Base-by-base conservation (phyloP, 2,329 filamentous ascomycete genomes). In the Aspergillus sp. region DNA sequence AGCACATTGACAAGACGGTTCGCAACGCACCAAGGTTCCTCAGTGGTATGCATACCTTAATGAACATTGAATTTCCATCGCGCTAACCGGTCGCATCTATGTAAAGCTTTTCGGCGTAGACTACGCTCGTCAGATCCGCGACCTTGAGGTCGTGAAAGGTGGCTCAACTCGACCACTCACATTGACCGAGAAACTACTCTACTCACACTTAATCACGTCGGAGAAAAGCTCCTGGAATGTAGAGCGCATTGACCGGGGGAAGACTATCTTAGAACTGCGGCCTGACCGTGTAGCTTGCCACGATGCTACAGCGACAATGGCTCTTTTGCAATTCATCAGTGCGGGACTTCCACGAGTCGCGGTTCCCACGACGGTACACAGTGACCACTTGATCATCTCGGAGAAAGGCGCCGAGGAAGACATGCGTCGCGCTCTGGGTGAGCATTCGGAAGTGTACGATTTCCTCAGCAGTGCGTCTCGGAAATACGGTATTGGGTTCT, bases 401-500 rank as follows among this genome's bases (percentile, higher is more conserved):
- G 66, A 73, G 25, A 66, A 73, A 40, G 72, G 73, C 1, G 70
- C 69, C 1, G 56, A 67, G 14, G 64, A 67, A 21, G 71, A 76
- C 48, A 56, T 72, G 43, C 40, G 57, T 17, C 66, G 69, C 6
- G 71, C 67, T 9, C 56, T 58, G 8, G 57, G 52, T 11, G 68
- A 73, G n/a, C 68, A 75, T 51, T 57, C 63, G 14, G 75, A 78
- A 39, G 75, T 77, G 0, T 77, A 77, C 52, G 69, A 69, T 0
- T 78, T 78, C 39, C 59, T 76, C 4, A 70, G 68, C 49, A 75
- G 71, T 39, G 73, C 73, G 0, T 73, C 75, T 8, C 76, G 75
- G 59, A 81, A 79, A 59, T 81, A 81, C 25, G 76, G 77, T 1
- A 81, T 81, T 49, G 73, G 71, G 1, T 76, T 71, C 44, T 76